phyloP scores from a whole-genome alignment of 441 rosid species.

The Aleurites moluccanus region DNA sequence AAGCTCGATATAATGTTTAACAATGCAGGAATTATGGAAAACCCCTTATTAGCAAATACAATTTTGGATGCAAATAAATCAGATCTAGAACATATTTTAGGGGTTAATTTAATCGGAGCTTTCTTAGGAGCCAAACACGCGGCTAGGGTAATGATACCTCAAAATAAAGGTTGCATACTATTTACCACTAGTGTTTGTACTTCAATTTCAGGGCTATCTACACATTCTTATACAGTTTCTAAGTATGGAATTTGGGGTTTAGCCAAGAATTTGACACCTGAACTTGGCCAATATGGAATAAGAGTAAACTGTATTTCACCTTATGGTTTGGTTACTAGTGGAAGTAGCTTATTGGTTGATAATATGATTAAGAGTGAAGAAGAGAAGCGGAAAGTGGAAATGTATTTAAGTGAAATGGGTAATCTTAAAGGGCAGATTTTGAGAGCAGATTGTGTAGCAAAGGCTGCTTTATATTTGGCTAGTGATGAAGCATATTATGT shows the following conservation, averaged over 20 bases:
- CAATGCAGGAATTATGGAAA: slow-evolving; percentile 37
- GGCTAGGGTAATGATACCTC: slow-evolving; percentile 39
- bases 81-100: slow-evolving; percentile 31
- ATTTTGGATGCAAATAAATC: slow-evolving; percentile 34
- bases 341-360: too few species aligned
- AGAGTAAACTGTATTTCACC: slow-evolving; percentile 48
- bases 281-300: slow-evolving; percentile 42
- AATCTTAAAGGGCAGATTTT: slow-evolving; percentile 37
- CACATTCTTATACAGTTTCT: slow-evolving; percentile 35
- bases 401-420: slow-evolving; percentile 12
- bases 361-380: neutral
- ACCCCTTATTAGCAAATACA: slow-evolving; percentile 7
- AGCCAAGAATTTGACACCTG: slow-evolving; percentile 31
- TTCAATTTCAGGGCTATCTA: slow-evolving; percentile 24
- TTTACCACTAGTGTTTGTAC: slow-evolving; percentile 46
- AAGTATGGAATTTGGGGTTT: slow-evolving; percentile 43
- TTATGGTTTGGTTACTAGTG: slow-evolving; percentile 28
- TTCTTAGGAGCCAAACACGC: slow-evolving; percentile 56
- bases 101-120: slow-evolving; percentile 34
- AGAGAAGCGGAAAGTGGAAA: slow-evolving; percentile 15
- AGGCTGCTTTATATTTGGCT: slow-evolving; percentile 38
- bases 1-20: slow-evolving; percentile 41
- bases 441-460: slow-evolving; percentile 33
- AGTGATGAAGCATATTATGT: slow-evolving; percentile 46
- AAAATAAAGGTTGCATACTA: slow-evolving; percentile 34